These are phyloP conservation scores for Diaporthe velutina DNA, from an alignment of 2,329 filamentous ascomycete genomes.

Conservation along the genomic window DNA sequence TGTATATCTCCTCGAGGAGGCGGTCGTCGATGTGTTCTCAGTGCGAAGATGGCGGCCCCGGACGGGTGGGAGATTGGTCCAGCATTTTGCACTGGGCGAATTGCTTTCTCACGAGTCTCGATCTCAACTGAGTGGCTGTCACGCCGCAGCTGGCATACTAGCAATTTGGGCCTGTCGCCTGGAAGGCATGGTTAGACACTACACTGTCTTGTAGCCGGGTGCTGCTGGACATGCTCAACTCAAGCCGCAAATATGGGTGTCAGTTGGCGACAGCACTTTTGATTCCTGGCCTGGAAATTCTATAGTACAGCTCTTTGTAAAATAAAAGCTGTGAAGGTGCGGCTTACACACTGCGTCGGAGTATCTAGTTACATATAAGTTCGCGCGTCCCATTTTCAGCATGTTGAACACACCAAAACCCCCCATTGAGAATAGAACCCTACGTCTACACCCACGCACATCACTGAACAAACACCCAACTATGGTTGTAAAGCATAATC, in stretches of 20 bases:
- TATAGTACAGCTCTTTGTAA: neutral
- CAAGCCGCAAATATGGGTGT: neutral
- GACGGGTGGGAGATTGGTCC: neutral
- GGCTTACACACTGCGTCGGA: neutral
- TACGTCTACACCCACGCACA: neutral
- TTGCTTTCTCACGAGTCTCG: no score
- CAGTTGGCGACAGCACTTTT: neutral
- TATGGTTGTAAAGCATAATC: no score
- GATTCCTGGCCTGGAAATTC: neutral
- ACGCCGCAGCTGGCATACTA: neutral
- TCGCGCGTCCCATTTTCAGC: neutral
- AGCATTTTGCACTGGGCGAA: neutral
- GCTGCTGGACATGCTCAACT: neutral
- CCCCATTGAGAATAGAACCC: neutral
- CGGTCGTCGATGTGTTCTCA: conserved; percentile 30
- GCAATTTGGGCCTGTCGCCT: neutral
- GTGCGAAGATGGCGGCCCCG: neutral
- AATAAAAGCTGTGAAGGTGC: no score
- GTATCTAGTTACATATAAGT: neutral
- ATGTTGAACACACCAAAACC: neutral
- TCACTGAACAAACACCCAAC: neutral
- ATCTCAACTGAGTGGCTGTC: neutral
- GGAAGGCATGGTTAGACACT: neutral
- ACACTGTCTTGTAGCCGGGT: neutral
- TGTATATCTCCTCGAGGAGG: conserved; percentile 32